Evolutionary conservation across 2,329 filamentous ascomycete species (phyloP), one percentile per base, ranked within the genome.

Genomic region (Fusarium phyllophilum): DNA sequence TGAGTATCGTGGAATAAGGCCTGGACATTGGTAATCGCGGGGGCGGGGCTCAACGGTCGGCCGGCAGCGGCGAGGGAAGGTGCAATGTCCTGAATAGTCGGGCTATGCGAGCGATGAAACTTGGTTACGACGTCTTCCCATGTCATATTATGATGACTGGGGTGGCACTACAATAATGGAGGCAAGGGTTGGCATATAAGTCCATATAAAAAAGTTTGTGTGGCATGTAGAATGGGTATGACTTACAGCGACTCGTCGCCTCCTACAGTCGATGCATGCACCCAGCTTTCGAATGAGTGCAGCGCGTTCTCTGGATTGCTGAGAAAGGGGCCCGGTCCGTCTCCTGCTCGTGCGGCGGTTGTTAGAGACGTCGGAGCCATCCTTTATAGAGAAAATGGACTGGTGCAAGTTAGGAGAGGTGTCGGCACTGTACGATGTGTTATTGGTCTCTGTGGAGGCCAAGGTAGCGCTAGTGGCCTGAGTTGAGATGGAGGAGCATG

Each of bases 211-310:
- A 66, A 39, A 55, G 38, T 31, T 29, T 31, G 26, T 38, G 26
- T 26, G 62, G 55, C 36, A 54, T 22, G 31, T 51, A 33, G 34
- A 42, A 54, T 54, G 26, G 55, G 38, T 31, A 62, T 48, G 42
- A 86, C 88, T 87, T 84, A 90, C 88, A 79, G 88, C 88, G 80
- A 90, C 88, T 78, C 88, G 84, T 73, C 88, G 84, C 64, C 87
- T 84, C 48, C 87, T 85, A 73, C 89, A 90, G 75, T 89, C 88
- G 39, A 79, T 76, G 76, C 89, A 90, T 54, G 89, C 89, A 65
- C 89, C 88, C 60, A 90, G 82, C 79, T 90, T 90, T 75, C 89
- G 83, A 70, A 90, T 90, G 65, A 90, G 79, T 51, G 88, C 88
- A 52, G 89, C 89, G 79, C 88, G 88, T 75, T 90, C 87, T 79